Percentiles rank a stretch among this genome's conserved stretches.
These are phyloP conservation scores for Hibiscus syriacus DNA, from an alignment of 345 rosid species.

Conservation along the genomic window DNA sequence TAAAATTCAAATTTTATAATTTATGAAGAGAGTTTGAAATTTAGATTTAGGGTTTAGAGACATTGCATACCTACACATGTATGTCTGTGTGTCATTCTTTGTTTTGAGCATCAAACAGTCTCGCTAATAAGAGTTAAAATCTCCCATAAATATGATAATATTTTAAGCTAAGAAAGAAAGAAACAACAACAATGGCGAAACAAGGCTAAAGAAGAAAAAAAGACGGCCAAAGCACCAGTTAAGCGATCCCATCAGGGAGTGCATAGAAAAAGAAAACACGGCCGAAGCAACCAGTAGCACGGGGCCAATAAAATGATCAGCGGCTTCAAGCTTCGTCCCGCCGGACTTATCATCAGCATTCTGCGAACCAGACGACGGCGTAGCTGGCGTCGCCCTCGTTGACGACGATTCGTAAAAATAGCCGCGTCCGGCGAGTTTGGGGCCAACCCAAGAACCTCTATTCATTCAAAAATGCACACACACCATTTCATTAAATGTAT, in stretches of 20 bases:
- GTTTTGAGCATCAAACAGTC: too few relatives aligned
- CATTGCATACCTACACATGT: too few relatives aligned
- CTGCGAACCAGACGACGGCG: constrained; percentile 7
- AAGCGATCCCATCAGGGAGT: constrained; percentile 9
- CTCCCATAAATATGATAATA: neutral
- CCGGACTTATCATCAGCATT: constrained; percentile 10
- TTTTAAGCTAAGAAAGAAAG: neutral
- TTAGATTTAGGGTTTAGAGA: too few relatives aligned
- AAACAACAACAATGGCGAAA: neutral
- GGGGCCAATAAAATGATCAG: neutral
- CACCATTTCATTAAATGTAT: neutral
- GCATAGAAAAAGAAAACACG: constrained; percentile 23
- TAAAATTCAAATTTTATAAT: too few relatives aligned
- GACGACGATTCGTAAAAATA: constrained; percentile 39
- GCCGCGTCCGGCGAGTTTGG: constrained; percentile 80
- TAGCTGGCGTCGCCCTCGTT: constrained; percentile 19
- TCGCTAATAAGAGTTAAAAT: neutral
- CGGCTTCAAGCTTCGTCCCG: constrained; percentile 16
- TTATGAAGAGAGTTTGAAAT: too few relatives aligned
- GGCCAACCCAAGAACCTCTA: constrained; percentile 75
- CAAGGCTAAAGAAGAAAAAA: neutral
- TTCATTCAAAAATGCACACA: neutral
- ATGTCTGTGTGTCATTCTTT: too few relatives aligned
- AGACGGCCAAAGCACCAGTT: neutral
- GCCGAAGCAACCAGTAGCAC: constrained; percentile 16